These are phyloP conservation scores for Clonostachys byssicola DNA, from an alignment of 2,329 filamentous ascomycete genomes.

Conservation along the genomic window DNA sequence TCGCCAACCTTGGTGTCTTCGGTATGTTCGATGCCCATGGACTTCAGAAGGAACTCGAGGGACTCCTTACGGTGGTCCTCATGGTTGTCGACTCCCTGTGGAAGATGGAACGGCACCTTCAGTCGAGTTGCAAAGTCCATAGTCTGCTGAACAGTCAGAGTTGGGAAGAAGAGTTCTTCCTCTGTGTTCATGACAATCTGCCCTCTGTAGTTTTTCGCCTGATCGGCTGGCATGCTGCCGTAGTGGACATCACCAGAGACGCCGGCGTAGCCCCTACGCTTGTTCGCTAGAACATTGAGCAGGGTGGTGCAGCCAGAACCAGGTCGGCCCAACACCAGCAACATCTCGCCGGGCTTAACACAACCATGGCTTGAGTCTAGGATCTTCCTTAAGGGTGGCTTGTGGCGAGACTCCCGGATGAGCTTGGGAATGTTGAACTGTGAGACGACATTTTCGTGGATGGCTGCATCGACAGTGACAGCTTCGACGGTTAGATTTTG, in stretches of 20 bases:
- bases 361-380: constrained; percentile 57
- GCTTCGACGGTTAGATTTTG: constrained; percentile 11
- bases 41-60: constrained; percentile 47
- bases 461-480: constrained; percentile 6
- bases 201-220: constrained; percentile 43
- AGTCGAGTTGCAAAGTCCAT: constrained; percentile 64
- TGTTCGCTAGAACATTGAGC: constrained; percentile 65
- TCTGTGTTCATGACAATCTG: constrained; percentile 69
- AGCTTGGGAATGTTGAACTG: constrained; percentile 5
- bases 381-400: constrained; percentile 47
- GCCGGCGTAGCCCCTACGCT: constrained; percentile 51
- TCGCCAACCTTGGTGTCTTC: constrained; percentile 64
- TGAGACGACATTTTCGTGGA: constrained; percentile 11
- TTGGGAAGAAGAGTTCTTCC: constrained; percentile 61
- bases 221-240: constrained; percentile 44
- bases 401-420: constrained; percentile 4
- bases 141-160: constrained; percentile 67
- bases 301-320: constrained; percentile 69
- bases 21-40: constrained; percentile 53
- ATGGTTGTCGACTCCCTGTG: constrained; percentile 30
- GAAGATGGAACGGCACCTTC: constrained; percentile 47
- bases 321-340: constrained; percentile 64
- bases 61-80: constrained; percentile 41
- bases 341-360: constrained; percentile 59
- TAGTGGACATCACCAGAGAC: constrained; percentile 57